Evolutionary conservation across 345 rosid species (phyloP), one percentile per base, ranked within the genome.

Genomic region (Eucalyptus brandiana): DNA sequence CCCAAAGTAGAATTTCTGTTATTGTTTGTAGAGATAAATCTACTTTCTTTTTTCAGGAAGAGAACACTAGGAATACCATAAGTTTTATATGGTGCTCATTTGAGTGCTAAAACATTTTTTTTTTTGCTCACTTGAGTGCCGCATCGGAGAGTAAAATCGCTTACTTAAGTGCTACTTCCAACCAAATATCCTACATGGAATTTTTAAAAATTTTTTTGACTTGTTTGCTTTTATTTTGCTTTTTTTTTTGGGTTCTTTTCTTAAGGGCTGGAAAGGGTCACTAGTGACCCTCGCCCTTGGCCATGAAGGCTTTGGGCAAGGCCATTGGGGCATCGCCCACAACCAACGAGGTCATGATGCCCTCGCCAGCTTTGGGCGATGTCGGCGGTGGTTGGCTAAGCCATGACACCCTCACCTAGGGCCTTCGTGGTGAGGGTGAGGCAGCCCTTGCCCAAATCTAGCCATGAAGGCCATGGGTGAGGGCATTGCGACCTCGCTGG

Each of bases 321-420:
- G 56, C 56, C 2, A 21, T 50, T 6, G 21, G 54, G 4, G 1
- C 56, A 2, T 51, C 23, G 0, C 23, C 56, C 56, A 51, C 2
- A 51, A 2, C 1, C 0, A 53, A 0, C 4, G 1, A 53, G 56
- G 24, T 53, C 56, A 53, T 53, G 56, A 19, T 53, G 56, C 5
- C 56, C 56, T 53, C 0, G 24, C 56, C 0, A 19, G 2, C 56
- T 53, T 0, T 0, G 0, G 0, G 5, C 2, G 5, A 53, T 53
- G 56, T 53, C 1, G 23, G 2, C 19, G 0, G 2, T 19, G 24
- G 10, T 2, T 0, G 10, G 24, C 56, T 53, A 53, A 53, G 56
- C 4, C 10, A 0, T 53, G 56, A 8, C 10, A 8, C 24, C 24
- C 56, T 53, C 9, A 53, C 56, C 56, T 53, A 53, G 5, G 56